A percentile compares a stretch with the other conserved stretches of the same genome.
Evolutionary conservation across 108 stramenopile genomes (phyloP).

Genomic region (Fistulifera solaris): DNA sequence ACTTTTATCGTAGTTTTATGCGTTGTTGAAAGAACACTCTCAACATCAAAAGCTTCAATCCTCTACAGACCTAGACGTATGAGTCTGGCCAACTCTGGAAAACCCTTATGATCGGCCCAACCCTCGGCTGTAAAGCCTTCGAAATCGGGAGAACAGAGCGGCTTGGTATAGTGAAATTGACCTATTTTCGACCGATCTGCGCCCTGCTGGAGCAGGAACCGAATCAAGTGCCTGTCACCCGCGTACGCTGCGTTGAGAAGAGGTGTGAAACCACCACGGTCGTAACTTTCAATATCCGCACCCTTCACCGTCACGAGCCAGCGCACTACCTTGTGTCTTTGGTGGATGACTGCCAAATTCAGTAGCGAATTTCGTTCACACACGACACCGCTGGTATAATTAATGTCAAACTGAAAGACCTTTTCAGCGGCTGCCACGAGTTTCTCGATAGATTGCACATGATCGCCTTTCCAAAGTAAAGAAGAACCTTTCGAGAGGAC

Average conservation of each 20-base stretch:
- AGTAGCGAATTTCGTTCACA: slow-evolving; percentile 73
- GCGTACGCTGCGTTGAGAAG: slow-evolving; percentile 71
- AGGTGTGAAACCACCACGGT: slow-evolving; percentile 75
- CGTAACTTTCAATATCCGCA: slow-evolving; percentile 64
- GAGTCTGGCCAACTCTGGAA: slow-evolving; percentile 56
- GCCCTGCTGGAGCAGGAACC: slow-evolving; percentile 54
- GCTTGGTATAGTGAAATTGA: slow-evolving; percentile 48
- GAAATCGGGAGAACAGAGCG: slow-evolving; percentile 60
- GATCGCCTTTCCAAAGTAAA: slow-evolving; percentile 54
- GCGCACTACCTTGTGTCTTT: slow-evolving; percentile 55
- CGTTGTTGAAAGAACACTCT: no score
- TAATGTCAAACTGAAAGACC: slow-evolving; percentile 55
- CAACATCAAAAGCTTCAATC: no score
- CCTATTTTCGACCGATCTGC: slow-evolving; percentile 52
- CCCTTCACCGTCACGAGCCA: slow-evolving; percentile 68
- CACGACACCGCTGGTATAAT: slow-evolving; percentile 69
- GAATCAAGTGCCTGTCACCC: slow-evolving; percentile 54
- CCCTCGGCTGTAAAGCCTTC: slow-evolving; percentile 62
- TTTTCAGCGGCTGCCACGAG: slow-evolving; percentile 41
- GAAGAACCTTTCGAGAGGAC: slow-evolving; percentile 36
- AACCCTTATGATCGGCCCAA: slow-evolving; percentile 63
- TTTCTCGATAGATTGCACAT: slow-evolving; percentile 56
- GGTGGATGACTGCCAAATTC: slow-evolving; percentile 68
- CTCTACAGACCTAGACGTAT: slow-evolving; percentile 50
- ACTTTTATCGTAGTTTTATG: no score